Evolutionary conservation across 495 filamentous ascomycete genomes (phyloP).

Genomic region (Copromyces sp.): DNA sequence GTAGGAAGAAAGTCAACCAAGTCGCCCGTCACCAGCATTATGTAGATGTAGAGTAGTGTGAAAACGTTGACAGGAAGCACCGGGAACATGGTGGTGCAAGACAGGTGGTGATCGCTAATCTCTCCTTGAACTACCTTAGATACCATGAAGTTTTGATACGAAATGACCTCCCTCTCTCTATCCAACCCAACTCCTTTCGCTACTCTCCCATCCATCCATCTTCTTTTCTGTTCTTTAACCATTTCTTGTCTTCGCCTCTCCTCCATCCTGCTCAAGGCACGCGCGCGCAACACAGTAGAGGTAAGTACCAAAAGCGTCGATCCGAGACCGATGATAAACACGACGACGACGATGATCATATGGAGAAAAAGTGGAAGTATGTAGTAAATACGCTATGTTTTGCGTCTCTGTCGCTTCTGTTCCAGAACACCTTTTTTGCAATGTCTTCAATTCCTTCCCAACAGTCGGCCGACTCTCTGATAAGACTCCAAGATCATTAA

Average conservation of each 20-base stretch:
- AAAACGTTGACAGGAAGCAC: background rate
- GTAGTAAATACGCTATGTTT: background rate
- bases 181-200: background rate
- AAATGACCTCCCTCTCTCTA: background rate
- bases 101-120: background rate
- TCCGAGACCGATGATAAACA: background rate
- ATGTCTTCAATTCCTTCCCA: background rate
- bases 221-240: background rate
- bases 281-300: background rate
- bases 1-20: too few relatives aligned
- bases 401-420: background rate
- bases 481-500: background rate
- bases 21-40: too few relatives aligned
- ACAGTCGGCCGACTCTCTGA: background rate
- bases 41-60: too few relatives aligned
- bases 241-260: background rate
- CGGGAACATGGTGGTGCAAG: background rate
- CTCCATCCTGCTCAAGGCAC: background rate
- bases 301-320: background rate
- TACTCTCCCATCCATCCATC: background rate
- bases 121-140: background rate
- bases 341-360: background rate
- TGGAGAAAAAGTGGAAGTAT: background rate
- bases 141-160: background rate
- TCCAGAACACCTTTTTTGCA: background rate